Evolutionary conservation across 208 protist species (phyloP).

Genomic region (Acanthamoeba culbertsoni): DNA sequence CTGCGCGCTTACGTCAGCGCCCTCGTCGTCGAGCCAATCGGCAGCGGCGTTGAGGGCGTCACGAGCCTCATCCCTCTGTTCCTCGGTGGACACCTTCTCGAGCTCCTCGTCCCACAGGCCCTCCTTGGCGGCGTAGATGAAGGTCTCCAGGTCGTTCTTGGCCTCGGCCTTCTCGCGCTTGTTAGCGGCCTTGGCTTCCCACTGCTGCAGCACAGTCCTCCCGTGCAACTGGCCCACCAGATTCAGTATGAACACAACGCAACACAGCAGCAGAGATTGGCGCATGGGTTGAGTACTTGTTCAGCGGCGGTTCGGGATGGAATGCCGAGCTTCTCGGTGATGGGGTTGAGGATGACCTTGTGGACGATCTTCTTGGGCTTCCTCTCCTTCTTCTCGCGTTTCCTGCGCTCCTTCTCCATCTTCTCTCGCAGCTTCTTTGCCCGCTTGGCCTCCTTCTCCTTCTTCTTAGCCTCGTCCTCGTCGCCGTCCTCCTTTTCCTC

Average conservation of each 20-base stretch:
- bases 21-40: conserved; percentile 49
- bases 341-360: neutral
- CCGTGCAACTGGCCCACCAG: neutral
- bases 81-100: conserved; percentile 51
- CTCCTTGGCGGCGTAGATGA: conserved; percentile 60
- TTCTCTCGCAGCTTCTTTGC: no score
- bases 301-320: no score
- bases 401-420: neutral
- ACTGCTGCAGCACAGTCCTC: neutral
- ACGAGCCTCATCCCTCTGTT: neutral
- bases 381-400: neutral
- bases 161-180: conserved; percentile 33
- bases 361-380: neutral
- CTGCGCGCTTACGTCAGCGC: neutral
- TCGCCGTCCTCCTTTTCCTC: neutral
- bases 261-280: neutral
- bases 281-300: neutral
- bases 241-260: neutral
- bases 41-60: conserved; percentile 23
- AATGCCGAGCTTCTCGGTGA: neutral
- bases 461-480: neutral
- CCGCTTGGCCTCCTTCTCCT: neutral
- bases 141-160: conserved; percentile 57
- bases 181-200: neutral
- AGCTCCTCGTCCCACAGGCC: conserved; percentile 53